A percentile compares a stretch with the other conserved stretches of the same genome.
These are phyloP conservation scores for Phialophora chinensis DNA, from an alignment of 2,329 filamentous ascomycete species.

Conservation along the genomic window DNA sequence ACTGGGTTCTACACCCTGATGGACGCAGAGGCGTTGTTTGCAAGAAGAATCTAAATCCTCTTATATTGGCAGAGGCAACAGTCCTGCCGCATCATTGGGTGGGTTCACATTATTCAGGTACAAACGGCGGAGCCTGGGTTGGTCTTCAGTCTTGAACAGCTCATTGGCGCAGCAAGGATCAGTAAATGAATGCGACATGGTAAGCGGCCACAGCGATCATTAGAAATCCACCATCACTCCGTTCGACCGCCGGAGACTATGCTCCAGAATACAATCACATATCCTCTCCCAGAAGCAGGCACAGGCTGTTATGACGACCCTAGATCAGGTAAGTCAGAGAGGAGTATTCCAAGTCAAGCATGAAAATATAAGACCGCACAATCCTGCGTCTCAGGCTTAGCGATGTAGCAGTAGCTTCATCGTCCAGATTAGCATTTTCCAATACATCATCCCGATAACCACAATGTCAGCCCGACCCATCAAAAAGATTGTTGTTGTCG, in stretches of 20 bases:
- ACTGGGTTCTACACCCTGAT: no score
- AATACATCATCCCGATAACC: background rate
- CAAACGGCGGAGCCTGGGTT: background rate
- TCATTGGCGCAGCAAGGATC: background rate
- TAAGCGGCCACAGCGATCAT: background rate
- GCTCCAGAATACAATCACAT: background rate
- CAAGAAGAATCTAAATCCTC: no score
- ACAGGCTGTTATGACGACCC: background rate
- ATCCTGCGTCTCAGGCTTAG: background rate
- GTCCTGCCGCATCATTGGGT: no score
- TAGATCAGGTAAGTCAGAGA: background rate
- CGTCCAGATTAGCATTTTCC: background rate
- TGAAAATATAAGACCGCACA: background rate
- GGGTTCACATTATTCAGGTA: no score
- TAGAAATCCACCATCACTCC: background rate
- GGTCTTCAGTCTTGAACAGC: background rate
- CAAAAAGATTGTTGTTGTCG: conserved; percentile 21
- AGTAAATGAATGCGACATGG: background rate
- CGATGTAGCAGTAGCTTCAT: background rate
- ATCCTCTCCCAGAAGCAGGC: background rate
- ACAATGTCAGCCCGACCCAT: conserved; percentile 18
- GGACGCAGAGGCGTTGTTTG: no score
- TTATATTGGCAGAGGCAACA: no score
- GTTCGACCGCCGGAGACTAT: background rate
- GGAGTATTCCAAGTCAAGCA: background rate